Evolutionary conservation across 2,329 filamentous ascomycete genomes (phyloP), one percentile per base, ranked within the genome.

Genomic region (Fusarium beomiforme): DNA sequence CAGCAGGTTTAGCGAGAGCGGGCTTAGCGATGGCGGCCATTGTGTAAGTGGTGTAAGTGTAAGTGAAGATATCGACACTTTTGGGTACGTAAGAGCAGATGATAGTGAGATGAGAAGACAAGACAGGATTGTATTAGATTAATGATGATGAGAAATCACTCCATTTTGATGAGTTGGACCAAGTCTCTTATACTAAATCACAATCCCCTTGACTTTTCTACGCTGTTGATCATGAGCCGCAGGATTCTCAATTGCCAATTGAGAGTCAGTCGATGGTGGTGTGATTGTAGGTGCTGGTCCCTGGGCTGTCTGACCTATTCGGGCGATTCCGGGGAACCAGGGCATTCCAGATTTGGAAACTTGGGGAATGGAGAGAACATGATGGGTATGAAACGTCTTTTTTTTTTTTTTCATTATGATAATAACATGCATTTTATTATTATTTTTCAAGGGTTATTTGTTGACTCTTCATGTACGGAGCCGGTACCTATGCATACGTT

Each of bases 251-350:
- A 61, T 44, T 44, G 67, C n/a, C 53, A 57, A 56, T 60, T 53
- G 36, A 53, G 31, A 58, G 71, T 73, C 70, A 51, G 70, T 71
- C 71, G 71, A 73, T 71, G 54, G 71, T 73, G 71, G 71, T 73
- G 58, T 67, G 71, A 73, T 73, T 53, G 59, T 42, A 43, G 50
- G 47, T 67, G 67, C 26, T 60, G 59, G 59, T 39, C 47, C 70
- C 70, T 69, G 63, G 70, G 13, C 67, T 59, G 53, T 62, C 70
- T 72, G 70, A 71, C 59, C 67, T 72, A 73, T 72, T 71, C 70
- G 70, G 70, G 53, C 55, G 70, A 72, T 69, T 61, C 70, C 70
- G 70, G 70, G 67, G 70, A 58, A 59, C 33, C 42, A 63, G 53
- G 43, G 53, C 39, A 59, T 49, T 34, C 49, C 34, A 34, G 23